Conservation (phyloP, 345 rosid species). For the Melaleuca quinquenervia region DNA sequence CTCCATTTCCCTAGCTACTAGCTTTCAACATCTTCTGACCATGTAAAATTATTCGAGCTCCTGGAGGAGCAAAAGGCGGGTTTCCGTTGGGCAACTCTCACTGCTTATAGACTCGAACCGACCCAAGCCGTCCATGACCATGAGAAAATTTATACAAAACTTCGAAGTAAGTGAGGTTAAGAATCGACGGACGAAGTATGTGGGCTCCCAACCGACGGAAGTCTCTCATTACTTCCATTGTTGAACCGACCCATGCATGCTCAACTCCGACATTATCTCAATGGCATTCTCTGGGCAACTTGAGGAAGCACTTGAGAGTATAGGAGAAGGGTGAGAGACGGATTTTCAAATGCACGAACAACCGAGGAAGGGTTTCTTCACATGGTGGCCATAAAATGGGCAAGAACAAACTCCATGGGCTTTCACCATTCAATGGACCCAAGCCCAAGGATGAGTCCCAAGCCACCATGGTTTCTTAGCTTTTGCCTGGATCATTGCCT, state of each 20-base stretch:
- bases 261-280: background rate
- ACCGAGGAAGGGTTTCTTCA: background rate
- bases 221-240: background rate
- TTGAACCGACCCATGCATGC: background rate
- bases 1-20: background rate
- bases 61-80: accelerated
- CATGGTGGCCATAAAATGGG: background rate
- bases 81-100: background rate
- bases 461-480: background rate
- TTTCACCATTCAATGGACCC: background rate
- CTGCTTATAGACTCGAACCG: accelerated
- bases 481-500: background rate
- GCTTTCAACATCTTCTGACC: background rate
- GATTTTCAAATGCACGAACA: background rate
- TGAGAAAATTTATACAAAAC: background rate
- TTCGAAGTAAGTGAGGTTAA: accelerated
- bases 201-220: accelerated
- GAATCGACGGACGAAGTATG: accelerated
- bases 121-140: accelerated
- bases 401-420: background rate
- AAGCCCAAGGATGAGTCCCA: background rate
- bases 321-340: background rate
- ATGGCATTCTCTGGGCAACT: background rate
- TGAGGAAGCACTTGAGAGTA: background rate
- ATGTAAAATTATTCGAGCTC: background rate